A percentile compares a stretch with the other conserved stretches of the same genome.
These are phyloP conservation scores for Verticillium tricorpus DNA, from an alignment of 2,329 filamentous ascomycete genomes.

Conservation along the genomic window DNA sequence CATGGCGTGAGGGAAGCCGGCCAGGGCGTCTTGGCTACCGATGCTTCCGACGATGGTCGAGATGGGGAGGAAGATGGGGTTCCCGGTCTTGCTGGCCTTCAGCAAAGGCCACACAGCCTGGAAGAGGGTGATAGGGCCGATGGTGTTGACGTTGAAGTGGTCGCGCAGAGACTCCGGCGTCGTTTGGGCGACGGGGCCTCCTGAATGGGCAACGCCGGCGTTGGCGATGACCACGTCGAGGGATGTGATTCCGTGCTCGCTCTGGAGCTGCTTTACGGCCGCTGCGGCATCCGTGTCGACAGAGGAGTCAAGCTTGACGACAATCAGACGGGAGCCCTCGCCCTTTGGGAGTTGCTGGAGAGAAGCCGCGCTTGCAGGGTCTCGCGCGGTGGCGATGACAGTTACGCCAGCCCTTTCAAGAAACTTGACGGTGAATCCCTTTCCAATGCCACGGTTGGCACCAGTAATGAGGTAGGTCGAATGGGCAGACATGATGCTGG, in stretches of 20 bases:
- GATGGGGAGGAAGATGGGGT: conserved; percentile 21
- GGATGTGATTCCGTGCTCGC: conserved; percentile 27
- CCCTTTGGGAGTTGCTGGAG: conserved; percentile 31
- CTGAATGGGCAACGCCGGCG: conserved; percentile 36
- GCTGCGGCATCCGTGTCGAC: conserved; percentile 24
- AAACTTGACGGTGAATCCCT: conserved; percentile 25
- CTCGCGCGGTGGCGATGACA: conserved; percentile 32
- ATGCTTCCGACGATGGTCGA: conserved; percentile 19
- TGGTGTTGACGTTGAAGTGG: conserved; percentile 35
- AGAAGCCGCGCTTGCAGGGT: conserved; percentile 20
- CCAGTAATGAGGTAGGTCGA: conserved; percentile 30
- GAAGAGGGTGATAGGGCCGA: conserved; percentile 6
- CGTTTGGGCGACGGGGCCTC: conserved; percentile 23
- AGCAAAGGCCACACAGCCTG: conserved; percentile 23
- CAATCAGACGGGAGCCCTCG: conserved; percentile 27
- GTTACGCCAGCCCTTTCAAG: conserved; percentile 51
- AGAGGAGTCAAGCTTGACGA: conserved; percentile 37
- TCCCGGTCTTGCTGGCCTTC: conserved; percentile 8
- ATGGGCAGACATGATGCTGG: conserved; percentile 23
- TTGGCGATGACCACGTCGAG: conserved; percentile 51
- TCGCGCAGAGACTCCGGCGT: conserved; percentile 28
- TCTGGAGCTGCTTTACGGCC: conserved; percentile 25
- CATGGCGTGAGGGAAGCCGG: conserved; percentile 11
- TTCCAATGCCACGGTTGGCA: conserved; percentile 31
- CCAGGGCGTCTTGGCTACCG: conserved; percentile 8